A percentile compares a stretch with the other conserved stretches of the same genome.
These are phyloP conservation scores for Quercus robur DNA, from an alignment of 306 rosid species.

Conservation along the genomic window DNA sequence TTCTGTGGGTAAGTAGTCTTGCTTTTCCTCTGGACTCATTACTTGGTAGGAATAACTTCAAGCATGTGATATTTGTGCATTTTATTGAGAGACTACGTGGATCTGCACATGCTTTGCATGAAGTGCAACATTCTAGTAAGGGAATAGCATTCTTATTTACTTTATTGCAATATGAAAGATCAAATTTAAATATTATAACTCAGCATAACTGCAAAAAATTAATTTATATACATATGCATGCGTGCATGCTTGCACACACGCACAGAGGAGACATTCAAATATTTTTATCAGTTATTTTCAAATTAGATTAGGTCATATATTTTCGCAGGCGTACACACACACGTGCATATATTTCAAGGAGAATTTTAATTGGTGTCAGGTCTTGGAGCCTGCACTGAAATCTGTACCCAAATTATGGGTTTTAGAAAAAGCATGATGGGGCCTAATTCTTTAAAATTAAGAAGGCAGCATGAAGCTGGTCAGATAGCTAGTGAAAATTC, in stretches of 20 bases:
- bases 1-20: conserved; percentile 81
- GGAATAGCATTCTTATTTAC: background rate
- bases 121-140: background rate
- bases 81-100: conserved; percentile 1
- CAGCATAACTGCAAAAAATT: background rate
- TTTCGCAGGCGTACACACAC: background rate
- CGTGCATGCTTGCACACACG: background rate
- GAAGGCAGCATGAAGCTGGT: background rate
- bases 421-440: background rate
- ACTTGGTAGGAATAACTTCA: conserved; percentile 17
- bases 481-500: background rate
- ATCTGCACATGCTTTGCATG: background rate
- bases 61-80: conserved; percentile 4
- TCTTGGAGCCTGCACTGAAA: background rate
- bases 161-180: background rate
- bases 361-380: background rate
- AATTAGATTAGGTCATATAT: background rate
- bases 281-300: background rate
- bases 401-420: background rate
- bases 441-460: background rate
- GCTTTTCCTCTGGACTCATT: conserved; percentile 13
- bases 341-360: background rate
- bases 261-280: background rate
- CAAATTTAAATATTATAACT: background rate
- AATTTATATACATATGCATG: background rate